Percentiles rank a stretch among this genome's conserved stretches.
Evolutionary conservation across 2,329 filamentous ascomycete genomes (phyloP).

Genomic region (Calonectria pteridis): DNA sequence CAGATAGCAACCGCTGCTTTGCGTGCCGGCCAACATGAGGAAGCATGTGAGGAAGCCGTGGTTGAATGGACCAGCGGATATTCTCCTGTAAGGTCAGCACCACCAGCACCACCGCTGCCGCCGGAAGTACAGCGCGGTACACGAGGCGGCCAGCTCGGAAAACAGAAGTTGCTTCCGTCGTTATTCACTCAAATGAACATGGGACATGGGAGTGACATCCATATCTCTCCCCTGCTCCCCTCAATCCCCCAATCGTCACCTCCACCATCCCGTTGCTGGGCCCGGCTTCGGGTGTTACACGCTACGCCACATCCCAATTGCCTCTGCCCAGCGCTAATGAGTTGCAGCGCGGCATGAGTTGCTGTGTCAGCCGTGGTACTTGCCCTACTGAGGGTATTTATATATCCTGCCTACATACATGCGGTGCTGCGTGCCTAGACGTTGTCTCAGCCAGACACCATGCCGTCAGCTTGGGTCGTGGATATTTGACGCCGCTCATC

Average conservation of each 20-base stretch:
- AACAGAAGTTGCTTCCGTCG: conserved; percentile 17
- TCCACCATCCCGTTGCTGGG: conserved; percentile 24
- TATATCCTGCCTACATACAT: not conserved
- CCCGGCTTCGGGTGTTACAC: conserved; percentile 21
- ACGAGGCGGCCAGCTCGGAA: conserved; percentile 18
- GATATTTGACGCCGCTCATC: conserved; percentile 4
- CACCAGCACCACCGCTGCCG: not conserved
- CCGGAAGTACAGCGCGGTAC: conserved; percentile 15
- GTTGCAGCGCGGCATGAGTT: not conserved
- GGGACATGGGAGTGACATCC: conserved; percentile 23
- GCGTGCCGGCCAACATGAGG: not conserved
- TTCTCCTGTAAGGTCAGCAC: not conserved
- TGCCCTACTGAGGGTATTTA: conserved; percentile 12
- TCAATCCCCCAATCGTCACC: not conserved
- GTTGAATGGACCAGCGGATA: conserved; percentile 5
- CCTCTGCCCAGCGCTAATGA: conserved; percentile 2
- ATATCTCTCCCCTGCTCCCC: not conserved
- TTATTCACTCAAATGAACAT: not conserved
- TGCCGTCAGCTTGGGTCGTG: not conserved
- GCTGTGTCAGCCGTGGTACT: conserved; percentile 5
- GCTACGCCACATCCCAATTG: conserved; percentile 19
- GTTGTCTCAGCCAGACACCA: not conserved
- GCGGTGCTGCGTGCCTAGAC: not conserved
- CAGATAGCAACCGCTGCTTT: not conserved
- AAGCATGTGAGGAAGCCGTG: conserved; percentile 13